Evolutionary conservation across 1,284 basidiomycete genomes (phyloP).

Genomic region (Cutaneotrichosporon cutaneum): DNA sequence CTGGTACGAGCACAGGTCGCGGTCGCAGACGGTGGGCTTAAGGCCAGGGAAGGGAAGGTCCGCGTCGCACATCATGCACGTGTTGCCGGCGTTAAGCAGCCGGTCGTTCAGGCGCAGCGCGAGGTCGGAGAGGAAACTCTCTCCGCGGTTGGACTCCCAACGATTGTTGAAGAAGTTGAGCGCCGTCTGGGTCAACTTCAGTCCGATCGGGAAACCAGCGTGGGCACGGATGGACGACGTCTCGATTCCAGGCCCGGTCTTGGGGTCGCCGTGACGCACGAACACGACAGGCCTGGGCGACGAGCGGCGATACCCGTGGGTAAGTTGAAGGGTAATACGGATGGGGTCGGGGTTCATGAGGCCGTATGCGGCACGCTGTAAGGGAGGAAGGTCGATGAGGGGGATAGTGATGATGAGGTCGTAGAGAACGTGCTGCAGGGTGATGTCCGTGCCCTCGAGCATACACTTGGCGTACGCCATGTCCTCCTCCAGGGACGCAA

Average conservation of each 20-base stretch:
- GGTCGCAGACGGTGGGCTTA: constrained; percentile 18
- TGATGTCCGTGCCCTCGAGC: constrained; percentile 3
- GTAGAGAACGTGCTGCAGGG: background rate
- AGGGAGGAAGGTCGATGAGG: constrained; percentile 7
- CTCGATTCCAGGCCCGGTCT: background rate
- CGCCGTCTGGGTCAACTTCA: constrained; percentile 4
- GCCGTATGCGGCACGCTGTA: constrained; percentile 11
- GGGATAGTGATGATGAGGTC: constrained; percentile 11
- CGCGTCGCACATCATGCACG: constrained; percentile 15
- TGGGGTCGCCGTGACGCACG: constrained; percentile 10
- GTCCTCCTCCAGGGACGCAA: constrained; percentile 12
- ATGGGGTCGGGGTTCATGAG: constrained; percentile 3
- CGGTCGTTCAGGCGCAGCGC: constrained; percentile 7
- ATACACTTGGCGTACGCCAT: constrained; percentile 2
- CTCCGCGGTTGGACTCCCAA: constrained; percentile 8
- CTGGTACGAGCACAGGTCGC: constrained; percentile 13
- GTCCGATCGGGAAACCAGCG: constrained; percentile 14
- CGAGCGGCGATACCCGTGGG: constrained; percentile 12
- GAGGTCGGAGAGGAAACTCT: constrained; percentile 13
- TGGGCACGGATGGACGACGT: constrained; percentile 1
- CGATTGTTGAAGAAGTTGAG: background rate
- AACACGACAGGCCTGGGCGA: background rate
- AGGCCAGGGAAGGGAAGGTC: constrained; percentile 12
- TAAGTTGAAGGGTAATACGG: background rate
- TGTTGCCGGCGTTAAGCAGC: constrained; percentile 15